phyloP scores from a whole-genome alignment of 108 stramenopile species.

The Thalassiosira profunda region DNA sequence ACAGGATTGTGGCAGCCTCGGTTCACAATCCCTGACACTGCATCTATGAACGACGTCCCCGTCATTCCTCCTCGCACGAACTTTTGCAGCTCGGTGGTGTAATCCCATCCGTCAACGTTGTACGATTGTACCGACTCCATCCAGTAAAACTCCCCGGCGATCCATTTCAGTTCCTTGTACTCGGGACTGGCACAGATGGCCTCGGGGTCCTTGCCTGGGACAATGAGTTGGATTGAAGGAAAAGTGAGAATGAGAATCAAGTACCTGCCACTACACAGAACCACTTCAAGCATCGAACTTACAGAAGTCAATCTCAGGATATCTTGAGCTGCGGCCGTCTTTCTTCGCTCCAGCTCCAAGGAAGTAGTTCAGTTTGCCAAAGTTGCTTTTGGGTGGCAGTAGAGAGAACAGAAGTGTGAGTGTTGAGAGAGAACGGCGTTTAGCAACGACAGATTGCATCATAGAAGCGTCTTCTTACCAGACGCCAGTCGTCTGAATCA shows the following conservation, averaged over 20 bases:
- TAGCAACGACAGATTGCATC: background rate
- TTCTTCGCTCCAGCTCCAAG: constrained; percentile 23
- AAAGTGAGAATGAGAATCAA: background rate
- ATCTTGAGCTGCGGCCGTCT: constrained; percentile 12
- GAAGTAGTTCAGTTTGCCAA: constrained; percentile 49
- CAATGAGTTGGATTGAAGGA: no score
- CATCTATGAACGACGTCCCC: constrained; percentile 22
- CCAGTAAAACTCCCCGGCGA: constrained; percentile 57
- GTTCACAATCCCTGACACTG: constrained; percentile 29
- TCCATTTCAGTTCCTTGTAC: constrained; percentile 44
- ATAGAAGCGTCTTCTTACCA: constrained; percentile 5
- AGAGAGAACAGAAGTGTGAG: no score
- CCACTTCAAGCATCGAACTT: no score
- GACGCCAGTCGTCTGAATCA: constrained; percentile 50
- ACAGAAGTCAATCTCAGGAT: constrained; percentile 27
- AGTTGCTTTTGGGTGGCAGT: no score
- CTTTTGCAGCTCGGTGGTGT: constrained; percentile 22
- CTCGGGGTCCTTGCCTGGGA: constrained; percentile 23
- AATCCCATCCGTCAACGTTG: constrained; percentile 40
- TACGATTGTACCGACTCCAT: constrained; percentile 45
- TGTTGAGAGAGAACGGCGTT: background rate
- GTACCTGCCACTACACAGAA: no score
- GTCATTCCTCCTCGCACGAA: constrained; percentile 40
- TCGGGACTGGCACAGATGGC: constrained; percentile 22
- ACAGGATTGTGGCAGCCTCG: constrained; percentile 42